phyloP scores from a whole-genome alignment of 192 early-diverging fungal genomes.

The Coemansia sp. region DNA sequence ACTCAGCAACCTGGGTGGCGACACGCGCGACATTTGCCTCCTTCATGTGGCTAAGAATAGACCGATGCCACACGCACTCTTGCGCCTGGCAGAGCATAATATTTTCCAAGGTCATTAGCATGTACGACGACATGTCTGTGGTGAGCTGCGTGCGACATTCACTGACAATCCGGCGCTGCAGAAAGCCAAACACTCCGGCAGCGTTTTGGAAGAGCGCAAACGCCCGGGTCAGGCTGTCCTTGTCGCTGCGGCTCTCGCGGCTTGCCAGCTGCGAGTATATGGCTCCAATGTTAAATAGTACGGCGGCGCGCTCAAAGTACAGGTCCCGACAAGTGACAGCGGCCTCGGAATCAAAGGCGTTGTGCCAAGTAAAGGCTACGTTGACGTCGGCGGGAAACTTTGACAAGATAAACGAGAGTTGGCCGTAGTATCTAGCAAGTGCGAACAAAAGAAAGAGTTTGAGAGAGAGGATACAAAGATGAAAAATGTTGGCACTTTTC shows the following conservation, averaged over 20 bases:
- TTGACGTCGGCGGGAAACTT: conserved; percentile 88
- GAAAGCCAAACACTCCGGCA: conserved; percentile 70
- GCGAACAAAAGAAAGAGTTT: no score
- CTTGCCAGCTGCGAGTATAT: conserved; percentile 79
- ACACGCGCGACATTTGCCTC: conserved; percentile 74
- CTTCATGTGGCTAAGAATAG: conserved; percentile 76
- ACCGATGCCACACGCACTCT: conserved; percentile 89
- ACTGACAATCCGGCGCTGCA: conserved; percentile 58
- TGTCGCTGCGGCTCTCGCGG: conserved; percentile 63
- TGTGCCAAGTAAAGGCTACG: conserved; percentile 32
- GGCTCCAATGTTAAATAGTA: conserved; percentile 84
- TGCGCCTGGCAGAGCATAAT: conserved; percentile 94
- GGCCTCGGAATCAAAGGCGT: conserved; percentile 52
- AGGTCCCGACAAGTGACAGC: conserved; percentile 65
- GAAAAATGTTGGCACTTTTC: no score
- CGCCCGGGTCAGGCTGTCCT: conserved; percentile 75
- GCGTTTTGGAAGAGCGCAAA: conserved; percentile 80
- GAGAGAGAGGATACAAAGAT: no score
- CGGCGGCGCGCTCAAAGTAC: conserved; percentile 79
- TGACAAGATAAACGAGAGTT: conserved; percentile 74
- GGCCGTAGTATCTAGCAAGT: conserved; percentile 75
- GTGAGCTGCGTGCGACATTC: conserved; percentile 66
- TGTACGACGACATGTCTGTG: conserved; percentile 64
- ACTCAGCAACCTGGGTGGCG: conserved; percentile 68
- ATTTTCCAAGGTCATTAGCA: conserved; percentile 65